Base-by-base conservation (phyloP, 805 yeast species). In the Barnettozyma vustinii region DNA sequence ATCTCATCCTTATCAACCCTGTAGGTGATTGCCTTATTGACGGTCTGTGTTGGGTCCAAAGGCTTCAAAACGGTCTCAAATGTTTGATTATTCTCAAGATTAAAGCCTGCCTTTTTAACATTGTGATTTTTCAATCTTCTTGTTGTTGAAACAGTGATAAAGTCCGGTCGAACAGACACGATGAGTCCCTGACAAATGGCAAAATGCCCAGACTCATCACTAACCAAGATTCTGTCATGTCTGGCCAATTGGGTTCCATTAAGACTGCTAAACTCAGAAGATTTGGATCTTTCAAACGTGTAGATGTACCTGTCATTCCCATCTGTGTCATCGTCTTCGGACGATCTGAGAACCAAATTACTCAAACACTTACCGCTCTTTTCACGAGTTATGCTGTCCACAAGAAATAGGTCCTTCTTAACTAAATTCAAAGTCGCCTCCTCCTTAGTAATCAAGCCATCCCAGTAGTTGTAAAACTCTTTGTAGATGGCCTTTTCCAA, bases 1-100 rank as follows among this genome's bases (percentile, higher is more conserved):
- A 82, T 76, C 42, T 83, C 90, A 65, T 90, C 95, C 59, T 80
- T 82, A 62, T 92, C 98, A 23, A 91, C 72, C 48, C 98, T 71
- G 55, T 78, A 89, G 2, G 64, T 57, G 1, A 60, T 54, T 23
- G 45, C 35, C 40, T 27, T 36, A 45, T 33, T 44, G 16, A 20
- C 40, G 33, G n/a, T 48, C 40, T 42, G 54, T 45, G 43, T 44
- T 36, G 49, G 45, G 52, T 56, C 32, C 37, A 53, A 44, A 25
- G 58, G 58, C 46, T 48, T 51, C 37, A 81, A 60, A 9, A 77
- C 80, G 37, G 84, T 72, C 55, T 69, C 71, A 55, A 77, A 79
- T 0, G 69, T 69, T 60, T 82, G 87, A 53, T 80, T 75, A 41
- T 63, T 67, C 3, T 45, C 40, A 2, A 59, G 47, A 51, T 79